Evolutionary conservation across 2,329 filamentous ascomycete species (phyloP).

Genomic region (Exophiala mesophila): DNA sequence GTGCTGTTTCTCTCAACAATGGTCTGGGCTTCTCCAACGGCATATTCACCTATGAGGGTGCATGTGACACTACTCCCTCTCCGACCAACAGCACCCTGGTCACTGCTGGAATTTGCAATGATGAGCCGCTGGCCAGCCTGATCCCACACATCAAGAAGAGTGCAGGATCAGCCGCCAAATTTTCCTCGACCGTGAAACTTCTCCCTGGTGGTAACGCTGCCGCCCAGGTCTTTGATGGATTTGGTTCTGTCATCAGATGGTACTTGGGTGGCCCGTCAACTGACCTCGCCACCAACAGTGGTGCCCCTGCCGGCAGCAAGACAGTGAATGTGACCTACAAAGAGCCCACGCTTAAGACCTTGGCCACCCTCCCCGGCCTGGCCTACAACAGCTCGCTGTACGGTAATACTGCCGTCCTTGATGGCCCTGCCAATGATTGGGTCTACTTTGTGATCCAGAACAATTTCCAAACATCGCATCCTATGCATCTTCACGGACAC

Average conservation of each 20-base stretch:
- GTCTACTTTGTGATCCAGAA: constrained; percentile 27
- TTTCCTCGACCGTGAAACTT: constrained; percentile 13
- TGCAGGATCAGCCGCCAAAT: constrained; percentile 13
- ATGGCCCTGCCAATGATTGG: constrained; percentile 20
- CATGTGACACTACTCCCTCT: constrained; percentile 10
- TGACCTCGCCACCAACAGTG: constrained; percentile 15
- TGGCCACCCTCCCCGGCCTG: constrained; percentile 18
- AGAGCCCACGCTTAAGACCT: constrained; percentile 21
- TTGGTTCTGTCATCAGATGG: constrained; percentile 20
- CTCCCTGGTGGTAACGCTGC: constrained; percentile 24
- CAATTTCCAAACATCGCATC: constrained; percentile 41
- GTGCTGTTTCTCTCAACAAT: constrained; percentile 12
- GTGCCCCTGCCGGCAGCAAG: constrained; percentile 8
- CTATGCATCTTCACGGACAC: constrained; percentile 67
- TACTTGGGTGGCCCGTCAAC: constrained; percentile 12
- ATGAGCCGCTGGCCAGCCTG: constrained; percentile 23
- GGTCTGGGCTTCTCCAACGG: constrained; percentile 22
- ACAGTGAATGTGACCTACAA: constrained; percentile 18
- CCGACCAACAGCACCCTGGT: constrained; percentile 9
- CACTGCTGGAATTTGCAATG: constrained; percentile 17
- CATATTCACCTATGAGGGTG: constrained; percentile 21
- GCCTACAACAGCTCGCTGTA: constrained; percentile 23
- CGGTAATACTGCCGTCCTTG: constrained; percentile 19
- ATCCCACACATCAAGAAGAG: constrained; percentile 15
- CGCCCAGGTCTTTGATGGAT: constrained; percentile 13